Conservation (phyloP, 306 rosid species). For the Sicyos edulis region DNA sequence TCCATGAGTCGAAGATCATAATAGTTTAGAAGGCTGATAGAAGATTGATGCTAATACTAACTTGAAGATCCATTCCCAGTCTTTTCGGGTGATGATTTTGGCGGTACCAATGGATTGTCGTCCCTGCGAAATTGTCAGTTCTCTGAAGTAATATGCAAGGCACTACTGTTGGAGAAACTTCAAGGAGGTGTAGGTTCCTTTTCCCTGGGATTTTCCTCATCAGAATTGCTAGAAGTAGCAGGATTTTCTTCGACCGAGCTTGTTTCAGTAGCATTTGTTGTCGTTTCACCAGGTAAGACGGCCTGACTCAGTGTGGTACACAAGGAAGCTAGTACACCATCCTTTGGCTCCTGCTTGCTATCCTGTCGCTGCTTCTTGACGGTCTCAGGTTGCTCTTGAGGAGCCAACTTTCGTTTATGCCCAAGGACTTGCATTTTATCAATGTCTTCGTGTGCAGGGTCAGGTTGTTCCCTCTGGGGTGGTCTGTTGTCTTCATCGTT, state of each 20-base stretch:
- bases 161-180: slow-evolving; percentile 44
- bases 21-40: neutral
- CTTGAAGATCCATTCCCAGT: slow-evolving; percentile 65
- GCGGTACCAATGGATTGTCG: slow-evolving; percentile 61
- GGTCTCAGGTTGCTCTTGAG: slow-evolving; percentile 58
- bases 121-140: slow-evolving; percentile 57
- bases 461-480: slow-evolving; percentile 67
- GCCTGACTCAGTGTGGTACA: slow-evolving; percentile 74
- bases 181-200: slow-evolving; percentile 46
- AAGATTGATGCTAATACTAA: slow-evolving; percentile 4
- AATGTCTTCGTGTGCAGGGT: slow-evolving; percentile 59
- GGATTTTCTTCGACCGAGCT: slow-evolving; percentile 32
- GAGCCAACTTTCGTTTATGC: slow-evolving; percentile 59
- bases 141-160: slow-evolving; percentile 47
- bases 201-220: slow-evolving; percentile 53
- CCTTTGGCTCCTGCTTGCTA: slow-evolving; percentile 60
- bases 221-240: slow-evolving; percentile 31
- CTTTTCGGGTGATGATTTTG: slow-evolving; percentile 80
- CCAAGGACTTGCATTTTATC: slow-evolving; percentile 60
- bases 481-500: slow-evolving; percentile 90
- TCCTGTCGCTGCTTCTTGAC: slow-evolving; percentile 63
- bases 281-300: slow-evolving; percentile 58
- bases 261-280: slow-evolving; percentile 28
- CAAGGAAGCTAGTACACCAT: slow-evolving; percentile 60
- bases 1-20: slow-evolving; percentile 13